Percentiles rank a stretch among this genome's conserved stretches.
Evolutionary conservation across 192 early-diverging fungal species (phyloP).

Genomic region (Coemansia sp.): DNA sequence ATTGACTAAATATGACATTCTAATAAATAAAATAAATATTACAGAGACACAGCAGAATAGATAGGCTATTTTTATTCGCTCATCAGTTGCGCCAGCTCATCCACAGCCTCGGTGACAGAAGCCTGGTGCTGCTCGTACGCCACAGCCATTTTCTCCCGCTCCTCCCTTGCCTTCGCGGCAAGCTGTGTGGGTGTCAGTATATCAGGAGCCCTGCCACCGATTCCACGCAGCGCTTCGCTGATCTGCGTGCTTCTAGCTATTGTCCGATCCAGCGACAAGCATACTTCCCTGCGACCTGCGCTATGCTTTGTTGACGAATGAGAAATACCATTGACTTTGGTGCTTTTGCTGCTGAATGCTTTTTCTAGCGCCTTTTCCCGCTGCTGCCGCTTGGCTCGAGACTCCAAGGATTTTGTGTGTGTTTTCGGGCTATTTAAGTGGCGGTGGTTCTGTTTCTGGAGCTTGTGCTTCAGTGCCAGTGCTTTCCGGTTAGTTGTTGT

Average conservation of each 20-base stretch:
- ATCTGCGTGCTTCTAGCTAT: slow-evolving; percentile 2
- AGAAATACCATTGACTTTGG: slow-evolving; percentile 2
- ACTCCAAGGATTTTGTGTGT: background rate
- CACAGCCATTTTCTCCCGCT: slow-evolving; percentile 26
- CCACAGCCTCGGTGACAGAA: slow-evolving; percentile 26
- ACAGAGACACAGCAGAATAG: background rate
- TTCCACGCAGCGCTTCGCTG: slow-evolving; percentile 35
- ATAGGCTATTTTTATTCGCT: background rate
- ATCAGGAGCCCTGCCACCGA: slow-evolving; percentile 13
- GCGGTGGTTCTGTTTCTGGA: slow-evolving; percentile 8
- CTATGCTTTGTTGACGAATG: slow-evolving; percentile 33
- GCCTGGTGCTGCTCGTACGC: slow-evolving; percentile 38
- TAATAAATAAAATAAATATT: background rate
- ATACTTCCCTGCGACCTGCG: slow-evolving; percentile 28
- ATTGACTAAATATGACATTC: too few species aligned
- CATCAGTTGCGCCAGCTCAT: slow-evolving; percentile 49
- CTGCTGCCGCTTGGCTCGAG: slow-evolving; percentile 6
- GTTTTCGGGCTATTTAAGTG: background rate
- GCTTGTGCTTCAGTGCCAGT: slow-evolving; percentile 25
- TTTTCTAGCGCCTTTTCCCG: slow-evolving; percentile 14
- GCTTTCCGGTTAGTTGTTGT: slow-evolving; percentile 1
- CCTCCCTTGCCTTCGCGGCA: slow-evolving; percentile 17
- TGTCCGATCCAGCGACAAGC: slow-evolving; percentile 31
- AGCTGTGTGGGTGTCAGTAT: slow-evolving; percentile 20
- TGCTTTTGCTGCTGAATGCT: slow-evolving; percentile 4